Evolutionary conservation across 164 flowering plant genomes (phyloP).

Genomic region (Saururus chinensis): DNA sequence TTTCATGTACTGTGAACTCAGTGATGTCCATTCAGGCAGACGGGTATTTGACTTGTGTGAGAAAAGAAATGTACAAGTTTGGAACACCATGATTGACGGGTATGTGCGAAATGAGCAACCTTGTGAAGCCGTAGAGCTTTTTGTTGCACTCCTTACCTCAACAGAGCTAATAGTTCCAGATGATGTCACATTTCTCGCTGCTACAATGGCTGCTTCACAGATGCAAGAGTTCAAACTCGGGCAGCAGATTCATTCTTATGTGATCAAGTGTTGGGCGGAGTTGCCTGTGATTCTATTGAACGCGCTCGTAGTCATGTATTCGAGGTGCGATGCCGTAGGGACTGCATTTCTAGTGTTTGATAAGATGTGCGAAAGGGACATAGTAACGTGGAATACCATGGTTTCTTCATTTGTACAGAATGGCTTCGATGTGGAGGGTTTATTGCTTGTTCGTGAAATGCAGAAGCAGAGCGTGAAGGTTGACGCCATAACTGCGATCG

Average conservation of each 20-base stretch:
- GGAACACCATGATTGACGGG: conserved; percentile 87
- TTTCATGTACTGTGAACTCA: conserved; percentile 59
- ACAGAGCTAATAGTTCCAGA: conserved; percentile 31
- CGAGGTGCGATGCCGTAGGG: conserved; percentile 53
- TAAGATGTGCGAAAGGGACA: conserved; percentile 63
- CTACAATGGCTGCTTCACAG: conserved; percentile 60
- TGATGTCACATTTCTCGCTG: conserved; percentile 55
- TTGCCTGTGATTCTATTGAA: conserved; percentile 35
- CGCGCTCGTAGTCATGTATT: conserved; percentile 68
- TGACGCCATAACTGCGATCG: conserved; percentile 62
- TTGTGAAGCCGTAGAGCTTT: conserved; percentile 44
- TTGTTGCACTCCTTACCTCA: conserved; percentile 34
- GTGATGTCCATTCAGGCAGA: conserved; percentile 42
- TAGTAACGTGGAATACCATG: conserved; percentile 91
- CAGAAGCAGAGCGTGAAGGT: conserved; percentile 45
- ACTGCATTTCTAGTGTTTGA: conserved; percentile 50
- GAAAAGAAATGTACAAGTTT: conserved; percentile 66
- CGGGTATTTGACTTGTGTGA: conserved; percentile 42
- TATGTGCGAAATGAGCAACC: conserved; percentile 53
- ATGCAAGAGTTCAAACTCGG: conserved; percentile 47
- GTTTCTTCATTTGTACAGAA: conserved; percentile 69
- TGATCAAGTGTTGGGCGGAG: conserved; percentile 32
- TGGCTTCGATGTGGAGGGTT: conserved; percentile 66
- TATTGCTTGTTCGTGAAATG: conserved; percentile 78
- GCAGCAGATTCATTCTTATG: conserved; percentile 58